Percentiles rank a stretch among this genome's conserved stretches.
phyloP scores from a whole-genome alignment of 1,284 basidiomycete species.

The Sporisorium graminicola region DNA sequence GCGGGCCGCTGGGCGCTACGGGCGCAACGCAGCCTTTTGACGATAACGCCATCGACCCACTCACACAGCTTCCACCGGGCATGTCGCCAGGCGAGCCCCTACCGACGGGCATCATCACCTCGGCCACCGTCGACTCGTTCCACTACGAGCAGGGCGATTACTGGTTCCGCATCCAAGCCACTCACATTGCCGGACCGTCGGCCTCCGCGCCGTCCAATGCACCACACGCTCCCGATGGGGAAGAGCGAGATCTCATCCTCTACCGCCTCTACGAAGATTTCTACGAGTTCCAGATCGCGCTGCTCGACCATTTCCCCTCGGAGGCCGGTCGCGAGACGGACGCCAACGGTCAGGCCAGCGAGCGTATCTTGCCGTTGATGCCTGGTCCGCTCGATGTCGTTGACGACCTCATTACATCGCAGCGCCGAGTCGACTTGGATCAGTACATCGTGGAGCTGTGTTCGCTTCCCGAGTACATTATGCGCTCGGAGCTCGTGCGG shows the following conservation, averaged over 20 bases:
- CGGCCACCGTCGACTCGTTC: slow-evolving; percentile 93
- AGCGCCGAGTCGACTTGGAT: slow-evolving; percentile 85
- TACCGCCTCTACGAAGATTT: slow-evolving; percentile 98
- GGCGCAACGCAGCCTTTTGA: slow-evolving; percentile 26
- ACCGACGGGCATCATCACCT: slow-evolving; percentile 79
- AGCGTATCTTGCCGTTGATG: slow-evolving; percentile 92
- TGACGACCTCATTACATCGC: slow-evolving; percentile 85
- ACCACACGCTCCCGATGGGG: slow-evolving; percentile 55
- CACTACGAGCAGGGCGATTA: slow-evolving; percentile 96
- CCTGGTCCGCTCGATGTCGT: slow-evolving; percentile 87
- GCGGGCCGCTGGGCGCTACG: slow-evolving; percentile 25
- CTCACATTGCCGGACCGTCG: slow-evolving; percentile 73
- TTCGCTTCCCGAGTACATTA: slow-evolving; percentile 79
- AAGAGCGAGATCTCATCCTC: slow-evolving; percentile 81
- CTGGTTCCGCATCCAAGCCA: slow-evolving; percentile 94
- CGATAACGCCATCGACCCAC: slow-evolving; percentile 32
- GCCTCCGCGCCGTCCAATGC: slow-evolving; percentile 39
- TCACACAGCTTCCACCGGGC: slow-evolving; percentile 57
- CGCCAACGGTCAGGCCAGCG: slow-evolving; percentile 71
- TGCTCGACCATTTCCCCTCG: slow-evolving; percentile 70
- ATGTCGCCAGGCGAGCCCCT: slow-evolving; percentile 57
- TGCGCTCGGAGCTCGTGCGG: slow-evolving; percentile 84
- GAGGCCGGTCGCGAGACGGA: slow-evolving; percentile 51
- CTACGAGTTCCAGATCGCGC: slow-evolving; percentile 93
- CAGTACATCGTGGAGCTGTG: slow-evolving; percentile 87